These are phyloP conservation scores for Carallia pectinifolia DNA, from an alignment of 345 rosid species.

Conservation along the genomic window DNA sequence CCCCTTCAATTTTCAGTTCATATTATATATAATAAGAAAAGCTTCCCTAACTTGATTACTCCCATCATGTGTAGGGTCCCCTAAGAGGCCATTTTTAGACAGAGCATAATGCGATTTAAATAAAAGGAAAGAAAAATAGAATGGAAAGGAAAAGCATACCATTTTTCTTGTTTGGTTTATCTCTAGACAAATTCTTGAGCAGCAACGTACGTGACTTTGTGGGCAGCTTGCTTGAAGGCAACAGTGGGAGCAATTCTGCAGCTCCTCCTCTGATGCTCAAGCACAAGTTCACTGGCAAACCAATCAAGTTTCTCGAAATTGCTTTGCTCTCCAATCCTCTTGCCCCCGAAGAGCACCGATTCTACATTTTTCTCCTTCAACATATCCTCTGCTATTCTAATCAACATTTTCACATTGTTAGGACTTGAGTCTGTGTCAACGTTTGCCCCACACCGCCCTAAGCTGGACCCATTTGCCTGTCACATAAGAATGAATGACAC, in stretches of 20 bases:
- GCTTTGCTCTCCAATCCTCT: slow-evolving; percentile 68
- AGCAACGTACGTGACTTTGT: slow-evolving; percentile 32
- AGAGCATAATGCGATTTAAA: neutral
- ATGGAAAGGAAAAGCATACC: slow-evolving; percentile 28
- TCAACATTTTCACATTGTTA: slow-evolving; percentile 67
- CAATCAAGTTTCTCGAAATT: slow-evolving; percentile 84
- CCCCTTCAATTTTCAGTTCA: no score
- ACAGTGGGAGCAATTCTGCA: slow-evolving; percentile 96
- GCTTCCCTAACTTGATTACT: slow-evolving; percentile 21
- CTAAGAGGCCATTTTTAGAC: slow-evolving; percentile 21
- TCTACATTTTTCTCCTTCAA: slow-evolving; percentile 94
- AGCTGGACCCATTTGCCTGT: slow-evolving; percentile 82
- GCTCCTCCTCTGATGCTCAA: slow-evolving; percentile 92
- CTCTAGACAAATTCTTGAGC: slow-evolving; percentile 18
- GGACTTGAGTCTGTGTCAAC: slow-evolving; percentile 69
- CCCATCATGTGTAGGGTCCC: slow-evolving; percentile 24
- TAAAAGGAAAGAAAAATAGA: neutral
- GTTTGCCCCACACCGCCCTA: slow-evolving; percentile 60
- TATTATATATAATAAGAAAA: neutral
- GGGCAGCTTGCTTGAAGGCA: slow-evolving; percentile 79
- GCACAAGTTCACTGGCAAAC: slow-evolving; percentile 82
- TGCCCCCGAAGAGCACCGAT: slow-evolving; percentile 83
- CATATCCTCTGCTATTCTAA: slow-evolving; percentile 83
- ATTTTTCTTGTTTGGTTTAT: slow-evolving; percentile 17
- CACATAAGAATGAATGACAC: slow-evolving; percentile 7